phyloP scores from a whole-genome alignment of 1,284 basidiomycete species.

The Sporisorium graminicola region DNA sequence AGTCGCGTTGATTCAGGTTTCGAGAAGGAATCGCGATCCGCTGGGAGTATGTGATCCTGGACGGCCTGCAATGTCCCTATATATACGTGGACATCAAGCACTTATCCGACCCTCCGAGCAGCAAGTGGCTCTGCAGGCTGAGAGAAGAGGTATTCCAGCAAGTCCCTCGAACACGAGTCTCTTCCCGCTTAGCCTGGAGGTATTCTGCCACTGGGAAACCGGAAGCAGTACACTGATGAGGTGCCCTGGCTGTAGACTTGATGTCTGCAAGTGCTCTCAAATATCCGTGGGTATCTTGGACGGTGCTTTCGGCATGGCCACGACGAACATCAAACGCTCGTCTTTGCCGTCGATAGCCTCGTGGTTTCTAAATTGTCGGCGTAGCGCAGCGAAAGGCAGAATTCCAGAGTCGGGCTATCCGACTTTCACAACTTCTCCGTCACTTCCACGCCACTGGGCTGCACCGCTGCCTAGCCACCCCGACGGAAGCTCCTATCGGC shows the following conservation, averaged over 20 bases:
- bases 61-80: neutral
- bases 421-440: neutral
- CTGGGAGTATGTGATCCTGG: neutral
- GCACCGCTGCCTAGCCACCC: neutral
- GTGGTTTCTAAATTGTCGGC: neutral
- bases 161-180: neutral
- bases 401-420: neutral
- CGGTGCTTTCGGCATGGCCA: neutral
- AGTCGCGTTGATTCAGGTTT: neutral
- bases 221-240: neutral
- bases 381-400: neutral
- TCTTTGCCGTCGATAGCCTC: neutral
- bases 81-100: neutral
- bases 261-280: neutral
- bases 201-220: neutral
- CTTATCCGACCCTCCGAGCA: neutral
- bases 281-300: neutral
- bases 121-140: neutral
- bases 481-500: constrained; percentile 24
- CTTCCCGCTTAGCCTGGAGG: too few species aligned
- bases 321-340: neutral
- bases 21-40: neutral
- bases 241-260: neutral
- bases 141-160: neutral
- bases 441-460: neutral